Evolutionary conservation across 805 yeast genomes (phyloP).

Genomic region (Spathaspora girioi): DNA sequence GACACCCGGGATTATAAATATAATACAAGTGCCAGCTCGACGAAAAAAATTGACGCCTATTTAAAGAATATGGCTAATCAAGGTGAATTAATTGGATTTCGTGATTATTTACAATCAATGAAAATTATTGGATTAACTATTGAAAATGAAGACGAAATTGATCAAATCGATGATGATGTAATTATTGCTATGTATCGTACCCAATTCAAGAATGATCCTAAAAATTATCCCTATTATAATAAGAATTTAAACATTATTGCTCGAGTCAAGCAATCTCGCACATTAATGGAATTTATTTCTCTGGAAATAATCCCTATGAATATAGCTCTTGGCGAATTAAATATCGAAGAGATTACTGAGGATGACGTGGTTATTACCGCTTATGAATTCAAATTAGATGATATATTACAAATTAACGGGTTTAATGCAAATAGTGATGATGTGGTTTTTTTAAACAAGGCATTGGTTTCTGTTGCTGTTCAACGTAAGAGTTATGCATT

Average conservation of each 20-base stretch:
- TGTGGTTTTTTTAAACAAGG: constrained; percentile 43
- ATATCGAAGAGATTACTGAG: constrained; percentile 42
- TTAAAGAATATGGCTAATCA: constrained; percentile 20
- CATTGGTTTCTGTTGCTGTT: constrained; percentile 60
- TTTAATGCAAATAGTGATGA: constrained; percentile 31
- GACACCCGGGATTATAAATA: constrained; percentile 15
- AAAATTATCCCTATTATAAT: constrained; percentile 35
- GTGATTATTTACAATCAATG: constrained; percentile 31
- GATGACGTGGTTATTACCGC: constrained; percentile 74
- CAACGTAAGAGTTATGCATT: constrained; percentile 55
- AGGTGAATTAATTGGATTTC: constrained; percentile 31
- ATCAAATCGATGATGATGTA: constrained; percentile 28
- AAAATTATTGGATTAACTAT: constrained; percentile 24
- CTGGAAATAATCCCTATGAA: constrained; percentile 30
- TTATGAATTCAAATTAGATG: constrained; percentile 60
- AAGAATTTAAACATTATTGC: constrained; percentile 24
- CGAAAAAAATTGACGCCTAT: constrained; percentile 24
- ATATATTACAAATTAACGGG: constrained; percentile 32
- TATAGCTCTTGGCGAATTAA: constrained; percentile 33
- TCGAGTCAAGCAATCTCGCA: constrained; percentile 18
- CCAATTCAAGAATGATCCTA: constrained; percentile 27
- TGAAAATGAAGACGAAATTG: constrained; percentile 6
- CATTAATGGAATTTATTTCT: constrained; percentile 19
- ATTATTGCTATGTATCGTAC: constrained; percentile 32
- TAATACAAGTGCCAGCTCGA: constrained; percentile 5